Conservation (phyloP, 2,329 filamentous ascomycete genomes). For the Pestalotiopsis sp. region DNA sequence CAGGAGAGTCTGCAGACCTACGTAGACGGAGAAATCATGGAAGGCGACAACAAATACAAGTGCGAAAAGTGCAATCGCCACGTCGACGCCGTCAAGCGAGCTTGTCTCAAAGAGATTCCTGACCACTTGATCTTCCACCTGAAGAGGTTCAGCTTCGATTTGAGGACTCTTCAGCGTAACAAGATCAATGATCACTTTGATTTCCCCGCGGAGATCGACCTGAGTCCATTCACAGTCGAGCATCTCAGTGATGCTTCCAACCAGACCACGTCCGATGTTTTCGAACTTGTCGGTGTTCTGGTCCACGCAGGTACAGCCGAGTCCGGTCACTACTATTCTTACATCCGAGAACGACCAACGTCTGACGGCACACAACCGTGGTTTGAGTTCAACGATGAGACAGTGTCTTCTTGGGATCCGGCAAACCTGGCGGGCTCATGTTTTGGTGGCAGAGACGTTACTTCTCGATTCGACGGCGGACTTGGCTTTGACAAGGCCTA, state of each 20-base stretch:
- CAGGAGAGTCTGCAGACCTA: slow-evolving; percentile 92
- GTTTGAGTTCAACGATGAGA: slow-evolving; percentile 95
- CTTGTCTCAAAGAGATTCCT: slow-evolving; percentile 89
- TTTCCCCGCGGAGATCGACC: slow-evolving; percentile 82
- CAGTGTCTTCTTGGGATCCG: slow-evolving; percentile 76
- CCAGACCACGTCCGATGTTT: slow-evolving; percentile 69
- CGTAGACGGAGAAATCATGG: slow-evolving; percentile 93
- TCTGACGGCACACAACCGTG: slow-evolving; percentile 57
- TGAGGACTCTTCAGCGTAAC: slow-evolving; percentile 74
- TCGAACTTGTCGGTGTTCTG: slow-evolving; percentile 92
- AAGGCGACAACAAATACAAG: slow-evolving; percentile 98
- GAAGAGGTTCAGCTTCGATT: slow-evolving; percentile 83
- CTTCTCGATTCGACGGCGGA: slow-evolving; percentile 48
- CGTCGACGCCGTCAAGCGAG: slow-evolving; percentile 91
- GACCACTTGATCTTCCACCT: slow-evolving; percentile 95
- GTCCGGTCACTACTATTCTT: slow-evolving; percentile 97
- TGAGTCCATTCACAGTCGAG: slow-evolving; percentile 88
- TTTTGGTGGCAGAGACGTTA: slow-evolving; percentile 73
- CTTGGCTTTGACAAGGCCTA: slow-evolving; percentile 67
- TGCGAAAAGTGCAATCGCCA: slow-evolving; percentile 87
- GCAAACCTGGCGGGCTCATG: slow-evolving; percentile 73
- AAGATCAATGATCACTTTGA: slow-evolving; percentile 97
- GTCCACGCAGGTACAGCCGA: slow-evolving; percentile 93
- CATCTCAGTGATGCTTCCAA: slow-evolving; percentile 68
- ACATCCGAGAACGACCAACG: slow-evolving; percentile 77